Percentiles rank a stretch among this genome's conserved stretches.
Evolutionary conservation across 768 basidiomycete species (phyloP).

Genomic region (Pulveroboletus sp.): DNA sequence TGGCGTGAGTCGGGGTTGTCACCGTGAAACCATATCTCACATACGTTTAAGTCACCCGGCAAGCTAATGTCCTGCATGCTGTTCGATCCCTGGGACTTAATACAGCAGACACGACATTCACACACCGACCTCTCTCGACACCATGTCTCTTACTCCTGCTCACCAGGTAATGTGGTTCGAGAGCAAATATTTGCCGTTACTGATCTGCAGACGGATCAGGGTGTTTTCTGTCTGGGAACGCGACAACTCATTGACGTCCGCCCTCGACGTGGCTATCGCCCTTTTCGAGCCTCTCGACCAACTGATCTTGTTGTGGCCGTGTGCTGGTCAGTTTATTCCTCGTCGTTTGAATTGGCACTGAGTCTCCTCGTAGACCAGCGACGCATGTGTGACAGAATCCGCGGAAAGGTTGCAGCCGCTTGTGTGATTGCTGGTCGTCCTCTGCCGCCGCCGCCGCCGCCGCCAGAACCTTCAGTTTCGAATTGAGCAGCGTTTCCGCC

Average conservation of each 20-base stretch:
- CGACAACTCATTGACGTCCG: slow-evolving; percentile 54
- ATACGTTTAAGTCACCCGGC: slow-evolving; percentile 49
- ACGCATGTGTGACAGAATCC: too few relatives aligned
- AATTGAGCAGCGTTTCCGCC: too few relatives aligned
- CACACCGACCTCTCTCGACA: slow-evolving; percentile 59
- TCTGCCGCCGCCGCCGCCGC: too few relatives aligned
- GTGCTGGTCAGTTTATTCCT: slow-evolving; percentile 50
- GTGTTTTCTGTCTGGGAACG: slow-evolving; percentile 57
- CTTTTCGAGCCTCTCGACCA: slow-evolving; percentile 61
- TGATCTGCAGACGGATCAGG: slow-evolving; percentile 31
- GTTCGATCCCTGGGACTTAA: slow-evolving; percentile 57
- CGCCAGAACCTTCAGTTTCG: too few relatives aligned
- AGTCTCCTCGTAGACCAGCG: too few relatives aligned
- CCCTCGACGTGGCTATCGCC: slow-evolving; percentile 58
- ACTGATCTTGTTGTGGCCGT: slow-evolving; percentile 61
- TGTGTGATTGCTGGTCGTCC: too few relatives aligned
- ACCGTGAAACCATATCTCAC: slow-evolving; percentile 5
- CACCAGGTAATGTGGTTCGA: slow-evolving; percentile 38
- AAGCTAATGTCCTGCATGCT: slow-evolving; percentile 53
- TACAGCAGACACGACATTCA: slow-evolving; percentile 48
- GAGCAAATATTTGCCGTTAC: slow-evolving; percentile 4
- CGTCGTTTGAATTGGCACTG: too few relatives aligned
- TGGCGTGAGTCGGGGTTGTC: slow-evolving; percentile 36
- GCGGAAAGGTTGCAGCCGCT: too few relatives aligned
- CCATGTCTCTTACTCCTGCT: slow-evolving; percentile 78